Base-by-base conservation (phyloP, 805 yeast species). In the Candida tibetensis region DNA sequence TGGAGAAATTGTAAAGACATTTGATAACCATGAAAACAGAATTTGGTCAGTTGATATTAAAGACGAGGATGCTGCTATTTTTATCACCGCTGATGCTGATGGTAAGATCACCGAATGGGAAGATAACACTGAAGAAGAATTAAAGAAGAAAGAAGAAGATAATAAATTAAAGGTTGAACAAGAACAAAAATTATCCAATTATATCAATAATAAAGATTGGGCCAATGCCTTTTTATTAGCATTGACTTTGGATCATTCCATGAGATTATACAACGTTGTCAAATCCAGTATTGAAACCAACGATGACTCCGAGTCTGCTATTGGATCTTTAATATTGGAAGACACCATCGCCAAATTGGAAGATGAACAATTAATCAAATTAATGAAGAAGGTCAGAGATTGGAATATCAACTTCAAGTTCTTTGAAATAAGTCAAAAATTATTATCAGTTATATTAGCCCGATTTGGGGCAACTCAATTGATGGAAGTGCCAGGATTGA, bases 361-460 rank as follows among this genome's bases (percentile, higher is more conserved):
- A 17, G 66, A 76, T 23, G 83, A 79, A 1, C 85, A 84, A 52
- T 60, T 90, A 17, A 49, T 73, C 29, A 55, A 68, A 9, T 59
- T 93, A 17, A 74, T 93, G 58, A 77, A 77, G 53, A 81, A 95
- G 52, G 71, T 90, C 15, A 77, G 97, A 51, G 95, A 88, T 56
- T 93, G 99, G 99, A 93, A 93, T 58, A 82, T 95, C 31, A 91
- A 88, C 59, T 84, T 86, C 37, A 79, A 80, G 53, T 81, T 87
- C 26, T 86, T 86, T 53, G 79, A 76, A 36, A 76, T 87, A 39
- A 85, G 96, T 9, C 99, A 91, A 62, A 80, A 79, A 41, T 64
- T 89, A 29, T 71, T 91, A 36, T 72, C 77, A 46, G 81, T 85
- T 17, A 62, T 91, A 23, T 64, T 93, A 42, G 62, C 66, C 29